A percentile compares a stretch with the other conserved stretches of the same genome.
Conservation (phyloP, 257 asterid genomes). For the Nemophila menziesii region DNA sequence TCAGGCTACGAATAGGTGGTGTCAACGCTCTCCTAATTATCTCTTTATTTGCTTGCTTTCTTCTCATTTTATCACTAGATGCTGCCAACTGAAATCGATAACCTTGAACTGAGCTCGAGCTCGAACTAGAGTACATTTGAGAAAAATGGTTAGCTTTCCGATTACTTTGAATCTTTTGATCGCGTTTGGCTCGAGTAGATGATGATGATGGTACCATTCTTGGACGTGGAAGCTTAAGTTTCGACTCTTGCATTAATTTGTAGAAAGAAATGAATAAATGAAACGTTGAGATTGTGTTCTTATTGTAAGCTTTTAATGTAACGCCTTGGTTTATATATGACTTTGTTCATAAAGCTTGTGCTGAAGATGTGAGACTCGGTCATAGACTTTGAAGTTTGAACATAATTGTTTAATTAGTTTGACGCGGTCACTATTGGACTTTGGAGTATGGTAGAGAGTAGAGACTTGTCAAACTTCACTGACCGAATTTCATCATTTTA, state of each 20-base stretch:
- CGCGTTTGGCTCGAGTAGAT: neutral
- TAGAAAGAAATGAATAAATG: too few relatives aligned
- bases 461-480: neutral
- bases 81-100: conserved; percentile 1
- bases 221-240: neutral
- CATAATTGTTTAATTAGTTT: neutral
- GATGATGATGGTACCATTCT: neutral
- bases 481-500: too few relatives aligned
- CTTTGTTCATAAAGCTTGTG: neutral
- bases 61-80: conserved; percentile 3
- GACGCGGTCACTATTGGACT: neutral
- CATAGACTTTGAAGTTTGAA: neutral
- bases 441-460: too few relatives aligned
- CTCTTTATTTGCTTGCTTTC: conserved; percentile 41
- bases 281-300: neutral
- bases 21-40: conserved; percentile 47
- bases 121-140: neutral
- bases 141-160: neutral
- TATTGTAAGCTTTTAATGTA: too few relatives aligned
- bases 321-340: too few relatives aligned
- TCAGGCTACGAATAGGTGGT: conserved; percentile 36
- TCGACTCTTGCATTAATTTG: neutral
- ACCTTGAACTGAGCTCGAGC: neutral
- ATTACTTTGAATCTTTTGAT: neutral
- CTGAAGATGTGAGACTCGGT: neutral